Evolutionary conservation across 768 basidiomycete genomes (phyloP).

Genomic region (Xerocomellus chrysenteron): DNA sequence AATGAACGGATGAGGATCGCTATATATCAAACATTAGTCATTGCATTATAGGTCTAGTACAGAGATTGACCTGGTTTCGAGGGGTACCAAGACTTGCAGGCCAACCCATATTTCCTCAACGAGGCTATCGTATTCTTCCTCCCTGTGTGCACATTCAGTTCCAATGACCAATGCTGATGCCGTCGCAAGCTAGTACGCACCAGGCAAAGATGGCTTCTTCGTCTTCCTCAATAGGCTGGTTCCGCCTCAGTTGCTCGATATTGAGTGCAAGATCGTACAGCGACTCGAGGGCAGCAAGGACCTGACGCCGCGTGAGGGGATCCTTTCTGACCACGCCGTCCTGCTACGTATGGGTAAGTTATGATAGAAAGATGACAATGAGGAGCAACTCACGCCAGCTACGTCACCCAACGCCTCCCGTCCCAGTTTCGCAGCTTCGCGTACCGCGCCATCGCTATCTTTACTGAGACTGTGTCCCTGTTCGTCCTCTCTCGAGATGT

Average conservation of each 20-base stretch:
- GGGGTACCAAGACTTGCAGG: slow-evolving; percentile 82
- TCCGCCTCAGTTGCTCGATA: slow-evolving; percentile 81
- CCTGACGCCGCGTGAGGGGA: slow-evolving; percentile 76
- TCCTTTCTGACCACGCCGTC: slow-evolving; percentile 63
- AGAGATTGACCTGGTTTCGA: slow-evolving; percentile 79
- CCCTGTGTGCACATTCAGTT: slow-evolving; percentile 41
- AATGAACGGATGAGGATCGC: slow-evolving; percentile 95
- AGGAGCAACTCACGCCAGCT: slow-evolving; percentile 42
- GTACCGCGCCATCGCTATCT: slow-evolving; percentile 56
- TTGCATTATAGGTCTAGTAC: not conserved
- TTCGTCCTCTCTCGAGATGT: slow-evolving; percentile 55
- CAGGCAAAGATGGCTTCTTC: slow-evolving; percentile 41
- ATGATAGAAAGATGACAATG: not conserved
- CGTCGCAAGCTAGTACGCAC: slow-evolving; percentile 33
- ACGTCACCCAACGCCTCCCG: slow-evolving; percentile 67
- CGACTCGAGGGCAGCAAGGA: slow-evolving; percentile 75
- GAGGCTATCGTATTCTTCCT: slow-evolving; percentile 52
- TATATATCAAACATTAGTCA: slow-evolving; percentile 28
- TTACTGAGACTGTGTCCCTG: slow-evolving; percentile 20
- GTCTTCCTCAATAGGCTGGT: slow-evolving; percentile 65
- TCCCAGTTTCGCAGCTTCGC: slow-evolving; percentile 74
- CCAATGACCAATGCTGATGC: not conserved
- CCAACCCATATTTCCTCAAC: slow-evolving; percentile 78
- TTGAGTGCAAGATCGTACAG: slow-evolving; percentile 83
- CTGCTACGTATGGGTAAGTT: slow-evolving; percentile 39